Base-by-base conservation (phyloP, 768 basidiomycete genomes). In the Tulasnella sp. region DNA sequence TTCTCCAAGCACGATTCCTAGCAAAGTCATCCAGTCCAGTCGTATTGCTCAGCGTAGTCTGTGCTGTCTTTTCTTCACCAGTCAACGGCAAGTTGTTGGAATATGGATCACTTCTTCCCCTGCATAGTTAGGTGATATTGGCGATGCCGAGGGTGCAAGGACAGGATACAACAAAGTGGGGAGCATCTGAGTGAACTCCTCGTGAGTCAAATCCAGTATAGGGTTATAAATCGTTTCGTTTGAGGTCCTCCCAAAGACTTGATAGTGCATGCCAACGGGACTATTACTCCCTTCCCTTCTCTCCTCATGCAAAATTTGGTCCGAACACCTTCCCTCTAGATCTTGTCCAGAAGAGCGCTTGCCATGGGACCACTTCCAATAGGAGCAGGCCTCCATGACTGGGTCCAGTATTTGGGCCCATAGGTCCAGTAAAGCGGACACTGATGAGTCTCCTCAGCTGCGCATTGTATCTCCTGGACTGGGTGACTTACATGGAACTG, bases 51-150 rank as follows among this genome's bases (percentile, higher is more conserved):
- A 92, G 82, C 4, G 93, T 94, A 12, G 91, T 93, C 82, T 91
- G 92, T 39, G 91, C 89, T 0, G 88, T 91, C 2, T 93, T 85
- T 4, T 92, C 93, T 79, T 94, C 93, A n/a, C 92, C 93, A 93
- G 79, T 94, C 91, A n/a, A 91, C 0, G 93, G 93, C 0, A 93
- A 68, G 17, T 72, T 40, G 22, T 71, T 72, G n/a, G n/a, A 17
- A 73, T 37, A 4, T 39, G 68, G 29, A 68, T 15, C 6, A 45
- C 36, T 9, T 70, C 45, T 8, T 69, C 68, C 29, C 45, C 67
- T 3, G 38, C 36, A 19, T 34, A 38, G 17, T 42, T 42, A 3
- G 49, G 71, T 72, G 67, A 69, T 22, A 39, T 85, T 82, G 68
- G 84, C 81, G 37, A 76, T 80, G 29, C 80, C 81, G 38, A 79